Conservation (phyloP, 192 early-diverging fungal genomes). For the Coemansia sp. region DNA sequence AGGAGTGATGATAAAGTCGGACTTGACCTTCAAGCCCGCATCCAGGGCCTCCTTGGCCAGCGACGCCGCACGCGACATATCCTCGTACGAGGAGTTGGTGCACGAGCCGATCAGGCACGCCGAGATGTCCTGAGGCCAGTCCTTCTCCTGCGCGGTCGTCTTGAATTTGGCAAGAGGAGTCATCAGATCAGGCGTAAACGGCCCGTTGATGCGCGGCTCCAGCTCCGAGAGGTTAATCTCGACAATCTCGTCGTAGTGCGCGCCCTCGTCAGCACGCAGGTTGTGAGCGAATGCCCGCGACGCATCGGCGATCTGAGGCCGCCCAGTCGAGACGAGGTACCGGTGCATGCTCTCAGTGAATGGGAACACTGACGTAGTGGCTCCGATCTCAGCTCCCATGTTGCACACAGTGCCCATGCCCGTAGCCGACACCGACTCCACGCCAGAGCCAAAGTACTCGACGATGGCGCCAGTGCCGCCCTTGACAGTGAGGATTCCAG, state of each 20-base stretch:
- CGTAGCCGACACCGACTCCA: slow-evolving; percentile 88
- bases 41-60: slow-evolving; percentile 86
- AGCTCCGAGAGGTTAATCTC: slow-evolving; percentile 87
- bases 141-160: slow-evolving; percentile 79
- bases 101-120: slow-evolving; percentile 93
- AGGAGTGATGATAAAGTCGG: slow-evolving; percentile 91
- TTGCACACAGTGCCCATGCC: slow-evolving; percentile 99
- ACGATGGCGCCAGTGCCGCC: slow-evolving; percentile 97
- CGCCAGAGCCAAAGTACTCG: slow-evolving; percentile 96
- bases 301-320: slow-evolving; percentile 73
- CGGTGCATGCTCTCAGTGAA: slow-evolving; percentile 87
- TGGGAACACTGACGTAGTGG: slow-evolving; percentile 92
- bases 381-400: slow-evolving; percentile 98
- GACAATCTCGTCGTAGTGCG: slow-evolving; percentile 89
- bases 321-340: slow-evolving; percentile 87
- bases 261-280: slow-evolving; percentile 65
- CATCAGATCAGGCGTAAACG: slow-evolving; percentile 96
- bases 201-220: slow-evolving; percentile 98
- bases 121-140: slow-evolving; percentile 84
- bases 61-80: slow-evolving; percentile 91
- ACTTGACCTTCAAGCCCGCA: slow-evolving; percentile 72
- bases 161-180: slow-evolving; percentile 93
- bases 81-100: slow-evolving; percentile 98
- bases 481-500: slow-evolving; percentile 75
- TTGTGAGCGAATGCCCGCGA: slow-evolving; percentile 70